phyloP scores from a whole-genome alignment of 345 rosid species.

The Bruguiera gymnorhiza region DNA sequence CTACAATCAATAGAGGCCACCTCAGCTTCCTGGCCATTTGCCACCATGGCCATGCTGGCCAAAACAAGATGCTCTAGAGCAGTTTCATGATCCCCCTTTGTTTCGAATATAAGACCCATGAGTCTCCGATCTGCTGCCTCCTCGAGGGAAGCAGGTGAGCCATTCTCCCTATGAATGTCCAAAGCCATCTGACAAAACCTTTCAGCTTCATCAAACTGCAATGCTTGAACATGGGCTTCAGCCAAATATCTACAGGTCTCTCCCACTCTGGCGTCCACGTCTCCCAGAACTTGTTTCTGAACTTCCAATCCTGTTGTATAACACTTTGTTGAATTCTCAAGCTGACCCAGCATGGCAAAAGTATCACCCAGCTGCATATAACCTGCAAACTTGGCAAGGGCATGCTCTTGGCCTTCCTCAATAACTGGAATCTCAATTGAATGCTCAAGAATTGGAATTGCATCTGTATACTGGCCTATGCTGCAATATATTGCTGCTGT shows the following conservation, averaged over 20 bases:
- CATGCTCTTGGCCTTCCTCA: conserved; percentile 77
- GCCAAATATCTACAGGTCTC: conserved; percentile 89
- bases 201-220: conserved; percentile 84
- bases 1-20: conserved; percentile 84
- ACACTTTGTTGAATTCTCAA: conserved; percentile 66
- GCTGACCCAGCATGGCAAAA: conserved; percentile 76
- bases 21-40: conserved; percentile 62
- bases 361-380: conserved; percentile 97
- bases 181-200: conserved; percentile 82
- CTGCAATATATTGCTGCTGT: conserved; percentile 68
- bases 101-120: conserved; percentile 87
- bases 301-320: conserved; percentile 90
- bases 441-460: conserved; percentile 78
- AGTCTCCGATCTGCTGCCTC: conserved; percentile 91
- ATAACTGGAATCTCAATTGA: conserved; percentile 72
- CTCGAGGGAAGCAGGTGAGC: conserved; percentile 52
- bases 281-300: conserved; percentile 83
- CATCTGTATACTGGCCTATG: conserved; percentile 57
- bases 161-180: conserved; percentile 69
- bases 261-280: conserved; percentile 66
- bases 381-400: conserved; percentile 89
- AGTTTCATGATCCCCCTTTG: conserved; percentile 74
- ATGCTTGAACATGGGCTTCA: conserved; percentile 88
- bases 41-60: conserved; percentile 90
- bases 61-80: conserved; percentile 92